Base-by-base conservation (phyloP, 2,329 filamentous ascomycete genomes). In the Daldinia eschscholtzii region DNA sequence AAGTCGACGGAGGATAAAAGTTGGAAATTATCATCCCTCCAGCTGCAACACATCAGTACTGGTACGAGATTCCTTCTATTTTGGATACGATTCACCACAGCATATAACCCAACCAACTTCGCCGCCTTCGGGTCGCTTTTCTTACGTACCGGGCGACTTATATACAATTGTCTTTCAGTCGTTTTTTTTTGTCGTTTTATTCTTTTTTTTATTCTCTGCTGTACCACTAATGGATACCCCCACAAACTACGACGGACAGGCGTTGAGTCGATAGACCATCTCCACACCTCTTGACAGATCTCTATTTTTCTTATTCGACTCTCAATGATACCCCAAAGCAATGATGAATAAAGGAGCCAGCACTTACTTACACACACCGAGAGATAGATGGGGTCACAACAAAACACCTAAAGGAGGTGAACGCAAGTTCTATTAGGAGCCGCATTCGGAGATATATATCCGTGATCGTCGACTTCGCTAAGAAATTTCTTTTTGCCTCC, bases 1-100 rank as follows among this genome's bases (percentile, higher is more conserved):
- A 80, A 23, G 70, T 75, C 0, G 84, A 85, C 23, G 78, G 79
- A 37, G 75, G 75, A 60, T 84, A 70, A 58, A 26, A 30, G 23
- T 44, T 23, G 35, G 28, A 59, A 60, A 26, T 55, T 57, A 41
- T 9, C 28, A 37, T 57, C 35, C 42, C 13, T 39, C 20, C 23
- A 61, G 18, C 41, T 57, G 20, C 13, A 46, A 26, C 42, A 50
- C 46, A 58, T 13, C 50, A 65, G 39, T 59, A 44, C 35, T 58
- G 56, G 46, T 53, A 67, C 66, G 57, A 65, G 58, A 55, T 68
- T 59, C 18, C 59, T 63, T 67, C 56, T 50, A 53, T 60, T 67
- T 66, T 67, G 70, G 70, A 70, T 64, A 70, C 58, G 67, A 70
- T 67, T 67, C 65, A 35, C 58, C 56, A 63, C 62, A 64, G 33